phyloP scores from a whole-genome alignment of 176 grass and related monocot species.

The Carex kokanica region DNA sequence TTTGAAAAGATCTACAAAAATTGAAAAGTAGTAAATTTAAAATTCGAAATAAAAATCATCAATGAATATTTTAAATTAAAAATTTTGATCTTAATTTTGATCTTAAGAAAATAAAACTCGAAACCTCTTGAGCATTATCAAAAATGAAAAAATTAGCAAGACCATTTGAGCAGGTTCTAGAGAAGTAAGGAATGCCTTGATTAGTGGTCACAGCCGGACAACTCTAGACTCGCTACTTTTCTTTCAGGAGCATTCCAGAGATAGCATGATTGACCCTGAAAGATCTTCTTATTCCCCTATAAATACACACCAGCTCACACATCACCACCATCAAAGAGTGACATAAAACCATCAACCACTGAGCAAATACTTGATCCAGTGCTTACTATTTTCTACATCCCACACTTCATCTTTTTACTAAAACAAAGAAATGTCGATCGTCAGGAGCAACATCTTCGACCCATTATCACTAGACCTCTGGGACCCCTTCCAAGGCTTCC shows the following conservation, averaged over 20 bases:
- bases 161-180: conserved; percentile 3
- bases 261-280: neutral
- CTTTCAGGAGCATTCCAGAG: neutral
- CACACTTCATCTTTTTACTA: neutral
- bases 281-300: neutral
- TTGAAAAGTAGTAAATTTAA: no score
- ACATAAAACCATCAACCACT: neutral
- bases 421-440: neutral
- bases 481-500: conserved; percentile 16
- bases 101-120: no score
- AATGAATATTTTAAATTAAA: no score
- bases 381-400: neutral
- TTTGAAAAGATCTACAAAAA: no score
- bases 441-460: conserved; percentile 16
- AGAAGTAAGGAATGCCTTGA: neutral
- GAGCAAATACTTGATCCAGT: neutral
- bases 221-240: neutral
- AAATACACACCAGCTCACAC: neutral
- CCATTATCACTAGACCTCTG: conserved; percentile 4
- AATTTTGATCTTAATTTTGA: no score
- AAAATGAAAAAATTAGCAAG: neutral
- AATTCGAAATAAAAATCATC: no score
- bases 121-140: no score
- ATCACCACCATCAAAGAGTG: neutral
- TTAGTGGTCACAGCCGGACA: neutral